These are phyloP conservation scores for Cercospora sp. DNA, from an alignment of 2,329 filamentous ascomycete genomes.

Conservation along the genomic window DNA sequence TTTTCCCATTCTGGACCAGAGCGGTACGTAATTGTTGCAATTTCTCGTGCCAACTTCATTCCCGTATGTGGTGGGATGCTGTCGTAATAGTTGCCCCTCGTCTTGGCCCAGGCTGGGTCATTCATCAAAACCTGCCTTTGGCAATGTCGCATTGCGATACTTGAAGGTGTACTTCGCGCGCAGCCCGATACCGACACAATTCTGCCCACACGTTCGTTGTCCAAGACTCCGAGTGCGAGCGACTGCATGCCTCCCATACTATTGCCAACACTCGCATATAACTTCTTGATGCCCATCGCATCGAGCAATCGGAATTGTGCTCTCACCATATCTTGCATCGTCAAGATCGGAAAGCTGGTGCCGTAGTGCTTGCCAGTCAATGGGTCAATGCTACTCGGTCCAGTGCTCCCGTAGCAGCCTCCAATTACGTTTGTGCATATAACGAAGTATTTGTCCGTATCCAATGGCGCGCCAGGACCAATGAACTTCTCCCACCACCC, in stretches of 20 bases:
- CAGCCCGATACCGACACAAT: constrained; percentile 91
- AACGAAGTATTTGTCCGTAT: constrained; percentile 88
- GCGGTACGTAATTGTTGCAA: constrained; percentile 95
- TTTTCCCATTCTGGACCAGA: constrained; percentile 97
- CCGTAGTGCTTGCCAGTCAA: constrained; percentile 86
- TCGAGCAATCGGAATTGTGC: constrained; percentile 91
- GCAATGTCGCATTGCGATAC: constrained; percentile 97
- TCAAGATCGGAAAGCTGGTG: constrained; percentile 91
- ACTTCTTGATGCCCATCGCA: constrained; percentile 68
- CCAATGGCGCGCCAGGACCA: constrained; percentile 77
- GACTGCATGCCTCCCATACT: constrained; percentile 99
- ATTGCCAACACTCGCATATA: constrained; percentile 90
- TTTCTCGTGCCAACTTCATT: constrained; percentile 97
- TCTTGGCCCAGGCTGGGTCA: constrained; percentile 82
- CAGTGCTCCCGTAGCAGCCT: constrained; percentile 93
- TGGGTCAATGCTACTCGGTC: constrained; percentile 83
- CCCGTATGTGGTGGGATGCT: constrained; percentile 86
- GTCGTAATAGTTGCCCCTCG: constrained; percentile 84
- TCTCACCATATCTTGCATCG: constrained; percentile 95
- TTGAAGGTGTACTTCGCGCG: constrained; percentile 92
- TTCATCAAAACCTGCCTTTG: constrained; percentile 98
- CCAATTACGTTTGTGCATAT: constrained; percentile 97
- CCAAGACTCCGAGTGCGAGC: constrained; percentile 79
- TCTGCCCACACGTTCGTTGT: constrained; percentile 75
- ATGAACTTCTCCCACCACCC: constrained; percentile 99